phyloP scores from a whole-genome alignment of 2,329 filamentous ascomycete species.

The Phialophora tarda region DNA sequence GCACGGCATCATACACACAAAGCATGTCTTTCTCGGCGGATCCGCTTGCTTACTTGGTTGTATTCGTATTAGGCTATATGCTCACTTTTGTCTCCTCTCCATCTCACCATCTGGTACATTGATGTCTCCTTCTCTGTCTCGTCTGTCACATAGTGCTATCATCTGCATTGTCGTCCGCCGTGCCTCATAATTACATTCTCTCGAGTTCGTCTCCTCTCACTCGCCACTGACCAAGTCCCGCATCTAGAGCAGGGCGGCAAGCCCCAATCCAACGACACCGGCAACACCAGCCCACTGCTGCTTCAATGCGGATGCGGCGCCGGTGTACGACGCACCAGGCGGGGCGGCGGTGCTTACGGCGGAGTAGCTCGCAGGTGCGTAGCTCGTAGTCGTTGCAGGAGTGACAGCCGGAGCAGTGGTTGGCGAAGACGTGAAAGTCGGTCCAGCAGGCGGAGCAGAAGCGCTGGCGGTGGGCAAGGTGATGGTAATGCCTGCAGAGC shows the following conservation, averaged over 20 bases:
- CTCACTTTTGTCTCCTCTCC: neutral
- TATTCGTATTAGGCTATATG: neutral
- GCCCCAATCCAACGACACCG: conserved; percentile 27
- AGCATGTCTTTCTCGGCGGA: neutral
- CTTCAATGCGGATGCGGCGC: conserved; percentile 25
- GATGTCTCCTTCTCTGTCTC: neutral
- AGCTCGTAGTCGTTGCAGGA: conserved; percentile 10
- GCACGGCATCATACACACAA: neutral
- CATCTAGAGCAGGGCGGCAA: conserved; percentile 30
- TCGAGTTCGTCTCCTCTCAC: neutral
- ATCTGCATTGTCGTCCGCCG: neutral
- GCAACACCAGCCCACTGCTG: conserved; percentile 31
- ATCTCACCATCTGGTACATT: too few relatives aligned
- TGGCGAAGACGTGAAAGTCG: conserved; percentile 16
- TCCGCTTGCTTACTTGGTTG: neutral
- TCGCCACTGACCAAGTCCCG: neutral
- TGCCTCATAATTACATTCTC: conserved; percentile 1
- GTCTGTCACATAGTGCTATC: conserved; percentile 1
- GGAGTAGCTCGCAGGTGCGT: conserved; percentile 1
- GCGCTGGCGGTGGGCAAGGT: conserved; percentile 49
- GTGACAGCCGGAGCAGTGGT: conserved; percentile 11
- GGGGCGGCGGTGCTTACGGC: conserved; percentile 19
- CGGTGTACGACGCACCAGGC: conserved; percentile 25
- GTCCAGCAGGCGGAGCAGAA: conserved; percentile 13
- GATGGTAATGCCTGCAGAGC: conserved; percentile 27